These are phyloP conservation scores for Alternaria angustiovoidea DNA, from an alignment of 2,329 filamentous ascomycete species.

Conservation along the genomic window DNA sequence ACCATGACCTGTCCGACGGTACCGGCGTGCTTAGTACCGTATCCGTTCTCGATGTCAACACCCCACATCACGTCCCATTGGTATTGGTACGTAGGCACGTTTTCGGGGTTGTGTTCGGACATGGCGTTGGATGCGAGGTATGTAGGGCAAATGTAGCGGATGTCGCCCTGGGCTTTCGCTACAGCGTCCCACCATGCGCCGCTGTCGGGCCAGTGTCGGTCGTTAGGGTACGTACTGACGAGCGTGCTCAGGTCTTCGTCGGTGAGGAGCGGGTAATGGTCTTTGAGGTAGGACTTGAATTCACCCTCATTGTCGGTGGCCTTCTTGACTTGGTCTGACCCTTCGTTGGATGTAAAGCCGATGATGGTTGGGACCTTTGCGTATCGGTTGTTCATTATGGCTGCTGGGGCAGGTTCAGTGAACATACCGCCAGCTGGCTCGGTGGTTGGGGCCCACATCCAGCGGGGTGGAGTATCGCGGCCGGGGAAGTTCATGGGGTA, in stretches of 20 bases:
- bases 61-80: conserved; percentile 48
- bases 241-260: conserved; percentile 57
- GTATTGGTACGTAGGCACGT: conserved; percentile 41
- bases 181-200: conserved; percentile 45
- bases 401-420: conserved; percentile 38
- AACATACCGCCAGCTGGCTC: conserved; percentile 41
- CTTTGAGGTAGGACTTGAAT: conserved; percentile 43
- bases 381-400: conserved; percentile 38
- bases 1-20: conserved; percentile 46
- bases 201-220: conserved; percentile 45
- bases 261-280: conserved; percentile 58
- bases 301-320: conserved; percentile 49
- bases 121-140: conserved; percentile 45
- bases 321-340: conserved; percentile 53
- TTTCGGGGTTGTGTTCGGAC: conserved; percentile 35
- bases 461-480: conserved; percentile 42
- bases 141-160: conserved; percentile 47
- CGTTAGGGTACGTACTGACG: conserved; percentile 41
- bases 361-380: conserved; percentile 44
- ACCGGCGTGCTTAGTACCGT: conserved; percentile 45
- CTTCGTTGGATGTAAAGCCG: conserved; percentile 48
- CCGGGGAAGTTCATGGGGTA: conserved; percentile 45
- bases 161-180: conserved; percentile 45
- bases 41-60: conserved; percentile 41
- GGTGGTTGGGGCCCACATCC: conserved; percentile 48